Conservation (phyloP, 495 filamentous ascomycete genomes). For the Tetracladium setigerum region DNA sequence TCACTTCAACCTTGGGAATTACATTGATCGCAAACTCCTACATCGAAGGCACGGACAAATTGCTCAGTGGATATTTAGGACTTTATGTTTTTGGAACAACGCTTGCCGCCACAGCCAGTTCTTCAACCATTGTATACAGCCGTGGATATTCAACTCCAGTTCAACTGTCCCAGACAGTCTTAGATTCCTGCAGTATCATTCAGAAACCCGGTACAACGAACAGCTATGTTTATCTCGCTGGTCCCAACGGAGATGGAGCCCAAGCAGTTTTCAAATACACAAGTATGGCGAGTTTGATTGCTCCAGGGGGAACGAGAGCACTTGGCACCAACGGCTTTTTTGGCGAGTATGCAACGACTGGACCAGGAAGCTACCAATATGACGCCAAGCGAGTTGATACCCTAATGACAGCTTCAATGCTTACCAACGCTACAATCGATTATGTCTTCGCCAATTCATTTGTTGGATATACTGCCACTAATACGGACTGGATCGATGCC, state of each 20-base stretch:
- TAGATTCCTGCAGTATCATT: slow-evolving; percentile 6
- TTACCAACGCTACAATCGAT: not conserved
- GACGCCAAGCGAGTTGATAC: not conserved
- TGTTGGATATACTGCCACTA: not conserved
- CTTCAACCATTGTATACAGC: slow-evolving; percentile 4
- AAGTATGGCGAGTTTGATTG: slow-evolving; percentile 4
- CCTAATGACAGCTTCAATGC: not conserved
- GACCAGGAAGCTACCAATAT: not conserved
- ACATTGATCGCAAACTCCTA: slow-evolving; percentile 7
- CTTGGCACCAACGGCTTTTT: not conserved
- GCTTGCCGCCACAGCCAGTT: slow-evolving; percentile 1
- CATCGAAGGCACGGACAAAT: slow-evolving; percentile 6
- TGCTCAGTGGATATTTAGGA: slow-evolving; percentile 2
- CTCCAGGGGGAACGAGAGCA: slow-evolving; percentile 2
- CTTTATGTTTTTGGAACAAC: slow-evolving; percentile 2
- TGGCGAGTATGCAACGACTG: slow-evolving; percentile 7
- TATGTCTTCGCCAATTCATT: slow-evolving; percentile 7
- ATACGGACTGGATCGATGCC: not conserved
- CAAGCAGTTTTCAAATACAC: slow-evolving; percentile 5
- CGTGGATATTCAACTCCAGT: slow-evolving; percentile 1
- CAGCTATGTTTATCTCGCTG: slow-evolving; percentile 4
- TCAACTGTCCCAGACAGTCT: slow-evolving; percentile 1
- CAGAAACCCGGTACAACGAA: slow-evolving; percentile 2
- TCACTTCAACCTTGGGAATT: slow-evolving; percentile 4
- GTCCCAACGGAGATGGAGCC: not conserved